Evolutionary conservation across 441 rosid species (phyloP).

Genomic region (Erodium texanum): DNA sequence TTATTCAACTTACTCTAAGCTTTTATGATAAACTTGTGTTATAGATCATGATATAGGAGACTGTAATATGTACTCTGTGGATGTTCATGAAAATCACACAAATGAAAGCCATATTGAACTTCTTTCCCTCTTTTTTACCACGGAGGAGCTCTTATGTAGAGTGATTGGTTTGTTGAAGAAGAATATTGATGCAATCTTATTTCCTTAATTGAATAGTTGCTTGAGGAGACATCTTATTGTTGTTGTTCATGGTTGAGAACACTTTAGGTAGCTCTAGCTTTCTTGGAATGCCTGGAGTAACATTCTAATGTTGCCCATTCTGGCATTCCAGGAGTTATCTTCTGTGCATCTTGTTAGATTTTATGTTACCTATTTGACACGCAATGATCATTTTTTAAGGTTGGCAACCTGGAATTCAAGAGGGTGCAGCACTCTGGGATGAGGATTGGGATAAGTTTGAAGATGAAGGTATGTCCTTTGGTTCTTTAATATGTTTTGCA

Average conservation of each 20-base stretch:
- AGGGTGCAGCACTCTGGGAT: slow-evolving; percentile 83
- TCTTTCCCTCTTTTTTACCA: background rate
- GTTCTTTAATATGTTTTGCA: slow-evolving; percentile 12
- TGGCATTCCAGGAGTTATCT: background rate
- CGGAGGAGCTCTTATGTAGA: background rate
- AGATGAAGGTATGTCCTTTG: slow-evolving; percentile 60
- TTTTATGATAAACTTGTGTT: background rate
- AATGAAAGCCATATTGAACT: background rate
- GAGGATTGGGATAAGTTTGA: slow-evolving; percentile 99
- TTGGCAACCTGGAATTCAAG: slow-evolving; percentile 97
- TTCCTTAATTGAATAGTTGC: background rate
- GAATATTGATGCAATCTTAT: background rate
- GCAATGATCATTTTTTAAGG: slow-evolving; percentile 38
- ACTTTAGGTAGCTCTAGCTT: background rate
- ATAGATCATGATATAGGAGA: background rate
- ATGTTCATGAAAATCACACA: background rate
- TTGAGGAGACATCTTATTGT: background rate
- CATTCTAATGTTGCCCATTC: background rate
- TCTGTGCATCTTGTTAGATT: too few species aligned
- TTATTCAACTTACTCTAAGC: background rate
- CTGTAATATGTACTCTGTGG: background rate
- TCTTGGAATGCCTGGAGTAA: background rate
- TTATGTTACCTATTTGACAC: slow-evolving; percentile 9
- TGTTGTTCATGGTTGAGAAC: background rate
- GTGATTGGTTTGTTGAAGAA: background rate